Evolutionary conservation across 805 yeast genomes (phyloP).

Genomic region (Wickerhamiella domercqiae): DNA sequence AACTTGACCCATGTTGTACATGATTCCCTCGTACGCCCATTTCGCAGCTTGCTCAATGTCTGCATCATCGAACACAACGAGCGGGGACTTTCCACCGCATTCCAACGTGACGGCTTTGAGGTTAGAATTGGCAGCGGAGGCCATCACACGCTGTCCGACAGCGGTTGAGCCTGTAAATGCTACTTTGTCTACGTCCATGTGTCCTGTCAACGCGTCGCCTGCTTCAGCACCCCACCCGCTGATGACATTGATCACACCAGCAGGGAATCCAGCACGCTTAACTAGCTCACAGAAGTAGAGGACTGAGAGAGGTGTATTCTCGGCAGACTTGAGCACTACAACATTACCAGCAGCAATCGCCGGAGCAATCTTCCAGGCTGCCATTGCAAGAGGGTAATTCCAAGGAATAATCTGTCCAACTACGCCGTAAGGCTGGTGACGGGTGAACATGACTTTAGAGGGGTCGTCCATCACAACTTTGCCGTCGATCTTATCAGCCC

Average conservation of each 20-base stretch:
- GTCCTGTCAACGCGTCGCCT: constrained; percentile 47
- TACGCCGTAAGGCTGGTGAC: constrained; percentile 52
- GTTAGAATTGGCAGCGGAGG: constrained; percentile 45
- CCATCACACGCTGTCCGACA: constrained; percentile 69
- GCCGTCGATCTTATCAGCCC: constrained; percentile 58
- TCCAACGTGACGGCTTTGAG: constrained; percentile 84
- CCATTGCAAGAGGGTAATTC: constrained; percentile 59
- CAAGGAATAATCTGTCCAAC: constrained; percentile 60
- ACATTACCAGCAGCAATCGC: constrained; percentile 71
- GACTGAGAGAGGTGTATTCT: constrained; percentile 58
- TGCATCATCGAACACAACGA: constrained; percentile 75
- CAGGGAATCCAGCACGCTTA: constrained; percentile 56
- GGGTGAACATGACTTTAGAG: constrained; percentile 49
- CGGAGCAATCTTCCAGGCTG: constrained; percentile 70
- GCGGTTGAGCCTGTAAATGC: constrained; percentile 93
- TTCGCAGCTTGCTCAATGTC: constrained; percentile 60
- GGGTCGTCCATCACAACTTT: constrained; percentile 41
- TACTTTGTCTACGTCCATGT: constrained; percentile 58
- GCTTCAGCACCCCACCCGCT: constrained; percentile 53
- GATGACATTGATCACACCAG: constrained; percentile 59
- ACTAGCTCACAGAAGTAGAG: constrained; percentile 44
- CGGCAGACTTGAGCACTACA: constrained; percentile 58
- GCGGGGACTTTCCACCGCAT: constrained; percentile 93
- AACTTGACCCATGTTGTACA: constrained; percentile 89
- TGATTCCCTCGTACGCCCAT: constrained; percentile 63